Evolutionary conservation across 2,329 filamentous ascomycete genomes (phyloP), one percentile per base, ranked within the genome.

Genomic region (Cercospora janseana): DNA sequence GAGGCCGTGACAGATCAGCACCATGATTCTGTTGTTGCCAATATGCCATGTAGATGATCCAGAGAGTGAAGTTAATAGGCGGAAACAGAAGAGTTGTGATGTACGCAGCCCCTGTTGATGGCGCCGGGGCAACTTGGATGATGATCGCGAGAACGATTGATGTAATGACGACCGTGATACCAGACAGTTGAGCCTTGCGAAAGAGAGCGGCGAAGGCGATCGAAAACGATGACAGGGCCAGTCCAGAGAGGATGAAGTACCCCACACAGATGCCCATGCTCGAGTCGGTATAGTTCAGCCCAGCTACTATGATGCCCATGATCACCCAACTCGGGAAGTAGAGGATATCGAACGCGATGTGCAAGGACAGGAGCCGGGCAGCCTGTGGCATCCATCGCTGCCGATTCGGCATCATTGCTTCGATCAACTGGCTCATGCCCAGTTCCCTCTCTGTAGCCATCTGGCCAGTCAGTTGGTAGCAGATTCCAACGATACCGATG

Each of bases 1-100:
- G 81, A 1, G 72, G 72, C 31, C 81, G 67, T 4, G 79, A 63
- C 3, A 95, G 72, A 55, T 87, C 80, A 0, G 85, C 79, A 0
- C 80, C 72, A 31, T 74, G 62, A 13, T 80, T 73, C 48, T 83
- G 65, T 54, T 77, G 75, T 69, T 96, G 87, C 66, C 82, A 95
- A 32, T 87, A 82, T 9, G 90, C 87, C 55, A 85, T 79, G 13
- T 87, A 82, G 13, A 87, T 83, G n/a, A 87, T 83, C 64, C 92
- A 93, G 66, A 85, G 90, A 10, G 92, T 86, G 64, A 89, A 95
- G 61, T 89, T 91, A 75, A 91, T 94, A 0, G 91, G 87, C 0
- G 88, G 81, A 65, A 96, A 96, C 0, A 96, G 69, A 10, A 94
- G 65, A 53, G 85, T 85, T 9, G 95, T 74, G 3, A 88, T 72